These are phyloP conservation scores for Aspergillus leporis DNA, from an alignment of 495 filamentous ascomycete genomes.

Conservation along the genomic window DNA sequence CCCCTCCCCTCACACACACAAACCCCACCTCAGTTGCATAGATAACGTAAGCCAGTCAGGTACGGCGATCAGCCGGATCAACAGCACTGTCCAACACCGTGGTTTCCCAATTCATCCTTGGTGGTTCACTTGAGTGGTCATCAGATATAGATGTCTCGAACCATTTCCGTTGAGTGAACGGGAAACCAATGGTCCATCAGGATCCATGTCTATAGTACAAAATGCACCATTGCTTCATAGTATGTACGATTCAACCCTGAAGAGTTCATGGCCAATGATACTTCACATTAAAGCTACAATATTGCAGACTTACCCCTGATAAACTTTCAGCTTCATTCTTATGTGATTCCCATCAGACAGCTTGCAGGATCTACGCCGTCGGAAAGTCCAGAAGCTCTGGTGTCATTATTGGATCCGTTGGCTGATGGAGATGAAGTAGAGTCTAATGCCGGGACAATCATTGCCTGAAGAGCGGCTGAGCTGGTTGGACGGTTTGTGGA, in stretches of 20 bases:
- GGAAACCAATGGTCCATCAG: neutral
- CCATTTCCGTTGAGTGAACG: neutral
- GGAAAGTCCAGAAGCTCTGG: neutral
- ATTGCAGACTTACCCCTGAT: neutral
- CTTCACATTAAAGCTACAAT: neutral
- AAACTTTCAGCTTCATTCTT: neutral
- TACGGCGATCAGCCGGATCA: conserved; percentile 1
- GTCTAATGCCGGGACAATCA: conserved; percentile 25
- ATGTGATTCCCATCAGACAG: neutral
- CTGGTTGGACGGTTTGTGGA: conserved; percentile 11
- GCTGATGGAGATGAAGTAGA: conserved; percentile 13
- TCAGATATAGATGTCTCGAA: neutral
- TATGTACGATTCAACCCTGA: neutral
- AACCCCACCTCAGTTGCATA: neutral
- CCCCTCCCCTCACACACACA: neutral
- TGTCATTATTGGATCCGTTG: conserved; percentile 15
- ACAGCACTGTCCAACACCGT: neutral
- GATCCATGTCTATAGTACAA: neutral
- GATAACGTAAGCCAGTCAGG: conserved; percentile 5
- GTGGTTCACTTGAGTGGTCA: neutral
- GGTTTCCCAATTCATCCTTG: neutral
- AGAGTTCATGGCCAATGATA: conserved; percentile 3
- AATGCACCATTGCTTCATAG: neutral
- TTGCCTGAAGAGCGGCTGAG: conserved; percentile 18
- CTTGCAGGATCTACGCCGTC: neutral